Base-by-base conservation (phyloP, 2,329 filamentous ascomycete genomes). In the Aureobasidium vineae region DNA sequence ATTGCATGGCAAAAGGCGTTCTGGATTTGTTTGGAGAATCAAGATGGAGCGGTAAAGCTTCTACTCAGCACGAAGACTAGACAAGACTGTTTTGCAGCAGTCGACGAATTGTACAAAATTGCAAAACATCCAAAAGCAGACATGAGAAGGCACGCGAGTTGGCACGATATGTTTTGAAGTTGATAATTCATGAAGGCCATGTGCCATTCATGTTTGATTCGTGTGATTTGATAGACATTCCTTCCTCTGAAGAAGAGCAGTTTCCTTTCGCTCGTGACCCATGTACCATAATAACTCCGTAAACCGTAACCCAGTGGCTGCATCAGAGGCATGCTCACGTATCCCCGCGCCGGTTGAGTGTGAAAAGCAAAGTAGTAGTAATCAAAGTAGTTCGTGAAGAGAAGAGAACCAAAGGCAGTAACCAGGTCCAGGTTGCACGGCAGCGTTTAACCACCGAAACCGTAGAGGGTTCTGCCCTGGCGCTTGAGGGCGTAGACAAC, bases 391-490 rank as follows among this genome's bases (percentile, higher is more conserved):
- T 63, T 63, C 59, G 16, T 53, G 38, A 63, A 63, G n/a, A 53
- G 61, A 54, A 64, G 26, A 54, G 38, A 36, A 21, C 36, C 49
- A 53, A 15, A 43, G 49, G 40, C 49, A 11, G 40, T 31, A 15
- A 19, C 31, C 61, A 36, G n/a, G 63, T 56, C 31, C 61, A 36
- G n/a, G 38, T 56, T 38, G 23, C 10, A 40, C n/a, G 45, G 28
- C 38, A 28, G 53, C 52, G 23, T 57, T 75, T 81, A 88, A 83
- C 86, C 86, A 82, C 86, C 86, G 82, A 88, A 88, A 82, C 86
- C 86, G 80, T 88, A 88, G 54, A 88, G 84, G 72, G 86, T 88
- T 69, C 84, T 83, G 77, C 84, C 84, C 81, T 86, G 84, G 78
- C 84, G 79, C 83, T 86, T 86, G 75, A 86, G 82, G 69, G 84